A percentile compares a stretch with the other conserved stretches of the same genome.
These are phyloP conservation scores for Ustilago sp. DNA, from an alignment of 1,284 basidiomycete genomes.

Conservation along the genomic window DNA sequence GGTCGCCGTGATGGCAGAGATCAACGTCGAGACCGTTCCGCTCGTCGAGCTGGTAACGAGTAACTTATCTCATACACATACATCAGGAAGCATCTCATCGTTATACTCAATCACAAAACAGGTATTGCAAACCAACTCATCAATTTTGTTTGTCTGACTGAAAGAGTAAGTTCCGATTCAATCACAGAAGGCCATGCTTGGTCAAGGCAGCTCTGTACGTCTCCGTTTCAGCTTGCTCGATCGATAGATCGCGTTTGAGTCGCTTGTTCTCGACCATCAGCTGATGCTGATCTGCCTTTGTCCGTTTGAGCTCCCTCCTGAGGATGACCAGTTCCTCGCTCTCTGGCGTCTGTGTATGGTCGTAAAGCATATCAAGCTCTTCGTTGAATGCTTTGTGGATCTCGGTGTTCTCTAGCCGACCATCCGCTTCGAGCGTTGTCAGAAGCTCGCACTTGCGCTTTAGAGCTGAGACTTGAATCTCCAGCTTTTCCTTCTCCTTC, in stretches of 20 bases:
- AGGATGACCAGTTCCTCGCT: slow-evolving; percentile 52
- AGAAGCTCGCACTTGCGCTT: slow-evolving; percentile 59
- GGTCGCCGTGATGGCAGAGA: slow-evolving; percentile 24
- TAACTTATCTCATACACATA: neutral
- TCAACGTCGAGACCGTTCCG: slow-evolving; percentile 29
- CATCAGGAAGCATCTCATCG: neutral
- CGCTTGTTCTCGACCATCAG: slow-evolving; percentile 49
- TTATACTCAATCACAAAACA: neutral
- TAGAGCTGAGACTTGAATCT: slow-evolving; percentile 49
- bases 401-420: slow-evolving; percentile 66
- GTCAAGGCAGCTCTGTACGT: slow-evolving; percentile 26
- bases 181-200: slow-evolving; percentile 42
- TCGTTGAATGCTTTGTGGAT: slow-evolving; percentile 69
- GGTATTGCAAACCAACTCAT: neutral
- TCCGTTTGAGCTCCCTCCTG: slow-evolving; percentile 47
- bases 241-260: slow-evolving; percentile 39
- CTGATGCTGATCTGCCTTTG: slow-evolving; percentile 53
- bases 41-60: slow-evolving; percentile 37
- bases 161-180: neutral
- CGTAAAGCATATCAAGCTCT: slow-evolving; percentile 65
- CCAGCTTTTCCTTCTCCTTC: slow-evolving; percentile 34
- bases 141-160: neutral
- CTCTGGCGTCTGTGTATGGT: slow-evolving; percentile 61
- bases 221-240: slow-evolving; percentile 28
- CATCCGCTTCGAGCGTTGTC: slow-evolving; percentile 62